Percentiles rank a stretch among this genome's conserved stretches.
Conservation (phyloP, 2,329 filamentous ascomycete species). For the Colletotrichum karsti region DNA sequence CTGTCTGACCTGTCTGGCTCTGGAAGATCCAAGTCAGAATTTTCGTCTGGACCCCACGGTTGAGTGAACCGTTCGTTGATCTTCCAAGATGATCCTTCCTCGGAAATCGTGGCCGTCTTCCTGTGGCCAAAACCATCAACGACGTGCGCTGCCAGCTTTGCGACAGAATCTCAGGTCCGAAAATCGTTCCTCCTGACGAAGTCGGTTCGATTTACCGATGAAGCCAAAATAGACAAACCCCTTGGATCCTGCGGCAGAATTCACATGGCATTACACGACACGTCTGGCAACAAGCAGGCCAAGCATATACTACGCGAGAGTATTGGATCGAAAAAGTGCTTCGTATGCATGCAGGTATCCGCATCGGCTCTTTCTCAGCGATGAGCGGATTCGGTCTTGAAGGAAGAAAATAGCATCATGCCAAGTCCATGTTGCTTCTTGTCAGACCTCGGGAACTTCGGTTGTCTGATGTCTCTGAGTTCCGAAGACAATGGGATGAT, state of each 20-base stretch:
- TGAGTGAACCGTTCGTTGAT: background rate
- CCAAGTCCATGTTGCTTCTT: slow-evolving; percentile 3
- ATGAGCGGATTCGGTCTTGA: background rate
- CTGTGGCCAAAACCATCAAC: no score
- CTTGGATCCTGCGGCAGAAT: background rate
- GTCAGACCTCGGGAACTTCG: slow-evolving; percentile 9
- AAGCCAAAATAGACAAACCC: no score
- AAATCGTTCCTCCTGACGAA: background rate
- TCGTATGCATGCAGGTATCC: background rate
- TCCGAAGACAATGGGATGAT: slow-evolving; percentile 26
- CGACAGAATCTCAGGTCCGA: background rate
- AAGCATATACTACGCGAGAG: background rate
- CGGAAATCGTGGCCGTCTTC: background rate
- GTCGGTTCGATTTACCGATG: no score
- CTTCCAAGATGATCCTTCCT: background rate
- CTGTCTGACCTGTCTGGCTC: background rate
- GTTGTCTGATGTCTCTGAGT: slow-evolving; percentile 26
- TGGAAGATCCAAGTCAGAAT: background rate
- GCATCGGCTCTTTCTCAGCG: background rate
- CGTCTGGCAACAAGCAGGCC: background rate
- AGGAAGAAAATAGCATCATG: slow-evolving; percentile 4
- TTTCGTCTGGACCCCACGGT: background rate
- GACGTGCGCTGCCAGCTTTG: background rate
- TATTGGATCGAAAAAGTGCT: background rate
- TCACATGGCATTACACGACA: background rate